Evolutionary conservation across 1,284 basidiomycete species (phyloP), one percentile per base, ranked within the genome.

Genomic region (Ganoderma leucocontextum): DNA sequence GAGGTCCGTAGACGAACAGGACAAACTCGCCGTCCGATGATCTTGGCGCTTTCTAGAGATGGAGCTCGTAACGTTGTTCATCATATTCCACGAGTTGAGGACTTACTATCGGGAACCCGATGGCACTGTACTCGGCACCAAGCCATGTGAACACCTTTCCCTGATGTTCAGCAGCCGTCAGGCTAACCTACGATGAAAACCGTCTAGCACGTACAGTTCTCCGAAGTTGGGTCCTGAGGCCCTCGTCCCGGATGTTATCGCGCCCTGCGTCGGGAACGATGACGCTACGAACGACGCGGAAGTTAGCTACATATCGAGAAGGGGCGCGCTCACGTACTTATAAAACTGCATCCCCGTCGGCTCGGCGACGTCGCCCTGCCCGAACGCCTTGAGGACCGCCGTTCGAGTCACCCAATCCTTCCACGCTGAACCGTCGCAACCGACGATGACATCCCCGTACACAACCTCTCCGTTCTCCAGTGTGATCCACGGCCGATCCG

Each of bases 401-500:
- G 53, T 62, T 52, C 79, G 75, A 25, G 72, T 67, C n/a, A 76
- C 42, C 41, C 74, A 64, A 73, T 25, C 61, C 61, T 47, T 47
- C 44, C 44, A 47, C 6, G 44, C 33, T 36, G 64, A 53, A 12
- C 80, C 79, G 70, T 80, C 80, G 25, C 78, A 78, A 33, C 78
- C 79, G 36, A 80, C 58, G 41, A 81, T 62, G 7, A 80, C 75
- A 65, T 80, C 78, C 13, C 70, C 77, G 7, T 67, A 41, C 58
- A 80, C 39, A 15, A 71, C 69, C 66, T 79, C 76, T n/a, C 79
- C 78, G 3, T 71, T 65, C 35, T 64, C 63, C 41, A 80, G 75
- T 29, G 68, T 76, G 8, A 79, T 74, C n/a, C 66, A 73, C 15
- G 77, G 77, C 55, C 67, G 36, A 6, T 69, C 61, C 5, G 19